Percentiles rank a stretch among this genome's conserved stretches.
These are phyloP conservation scores for Stagonosporopsis tanaceti DNA, from an alignment of 2,329 filamentous ascomycete species.

Conservation along the genomic window DNA sequence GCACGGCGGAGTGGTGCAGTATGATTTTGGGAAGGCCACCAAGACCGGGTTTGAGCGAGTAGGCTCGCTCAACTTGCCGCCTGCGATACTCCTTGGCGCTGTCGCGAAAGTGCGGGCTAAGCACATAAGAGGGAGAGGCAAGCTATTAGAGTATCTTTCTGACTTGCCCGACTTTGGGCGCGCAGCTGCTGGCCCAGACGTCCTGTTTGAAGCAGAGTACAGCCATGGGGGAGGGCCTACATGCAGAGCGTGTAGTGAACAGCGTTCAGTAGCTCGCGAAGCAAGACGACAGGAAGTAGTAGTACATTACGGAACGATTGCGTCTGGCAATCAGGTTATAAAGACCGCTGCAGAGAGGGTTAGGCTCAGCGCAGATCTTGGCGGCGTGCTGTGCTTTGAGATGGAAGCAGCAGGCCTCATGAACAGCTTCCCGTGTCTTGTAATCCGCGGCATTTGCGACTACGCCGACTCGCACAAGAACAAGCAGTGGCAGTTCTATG, in stretches of 20 bases:
- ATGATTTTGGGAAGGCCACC: slow-evolving; percentile 26
- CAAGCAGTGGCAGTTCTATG: not conserved
- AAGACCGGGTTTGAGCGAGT: slow-evolving; percentile 13
- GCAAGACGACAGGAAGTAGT: slow-evolving; percentile 7
- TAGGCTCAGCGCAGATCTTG: slow-evolving; percentile 16
- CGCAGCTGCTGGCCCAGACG: not conserved
- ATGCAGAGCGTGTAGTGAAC: slow-evolving; percentile 8
- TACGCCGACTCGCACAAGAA: slow-evolving; percentile 1
- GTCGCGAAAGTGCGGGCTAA: slow-evolving; percentile 3
- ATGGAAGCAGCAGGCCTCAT: not conserved
- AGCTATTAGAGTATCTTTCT: not conserved
- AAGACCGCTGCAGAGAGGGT: slow-evolving; percentile 11
- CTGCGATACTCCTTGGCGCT: slow-evolving; percentile 19
- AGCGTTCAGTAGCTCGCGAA: not conserved
- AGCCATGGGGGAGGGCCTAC: slow-evolving; percentile 1
- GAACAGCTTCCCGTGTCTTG: not conserved
- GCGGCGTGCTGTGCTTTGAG: slow-evolving; percentile 7
- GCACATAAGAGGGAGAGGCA: not conserved
- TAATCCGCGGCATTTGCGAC: not conserved
- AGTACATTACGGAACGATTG: slow-evolving; percentile 16
- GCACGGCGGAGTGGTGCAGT: slow-evolving; percentile 28
- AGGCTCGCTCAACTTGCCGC: slow-evolving; percentile 19
- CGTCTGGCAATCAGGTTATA: slow-evolving; percentile 12
- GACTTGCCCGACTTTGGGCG: slow-evolving; percentile 1
- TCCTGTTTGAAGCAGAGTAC: slow-evolving; percentile 3